Base-by-base conservation (phyloP, 768 basidiomycete genomes). In the Neoboletus subvelutipes region DNA sequence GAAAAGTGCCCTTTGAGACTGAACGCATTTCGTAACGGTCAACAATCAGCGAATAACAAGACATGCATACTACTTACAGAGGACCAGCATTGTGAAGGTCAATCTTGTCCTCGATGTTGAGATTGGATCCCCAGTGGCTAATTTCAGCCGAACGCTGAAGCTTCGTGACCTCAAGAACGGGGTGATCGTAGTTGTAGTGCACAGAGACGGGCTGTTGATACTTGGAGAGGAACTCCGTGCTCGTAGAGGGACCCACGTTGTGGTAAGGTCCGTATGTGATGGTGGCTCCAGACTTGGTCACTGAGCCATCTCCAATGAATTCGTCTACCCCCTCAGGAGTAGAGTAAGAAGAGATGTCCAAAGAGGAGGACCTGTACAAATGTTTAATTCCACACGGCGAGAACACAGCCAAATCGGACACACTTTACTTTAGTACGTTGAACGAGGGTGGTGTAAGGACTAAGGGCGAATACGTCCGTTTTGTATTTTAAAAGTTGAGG, bases 1-100 rank as follows among this genome's bases (percentile, higher is more conserved):
- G 94, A 93, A 77, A 98, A 99, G 55, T 96, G 90, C 1, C 96
- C 97, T 69, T 96, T 94, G 56, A 99, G 79, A 45, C 95, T 98
- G 20, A 34, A 64, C 22, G 22, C 10, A n/a, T 42, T 24, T 29
- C 50, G 4, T 48, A 43, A 37, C 11, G 17, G 28, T 60, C 52
- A 56, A 42, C 34, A n/a, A 34, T 29, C 42, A 6, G 33, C 15
- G 43, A 28, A 43, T 5, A 39, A 54, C 22, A 34, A 33, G 43
- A 43, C 31, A 20, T 24, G 40, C 17, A 20, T 36, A 26, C 42
- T 12, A 82, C 92, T 74, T 67, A 98, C 96, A 75, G 73, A 13
- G 97, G 94, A 5, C 96, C 97, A 56, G 86, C 88, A 67, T 99
- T 99, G 71, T 83, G 81, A n/a, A 99, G 76, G 55, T 81, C 69